Evolutionary conservation across 352 stramenopile species (phyloP), one percentile per base, ranked within the genome.

Genomic region (Phytophthora vignae): DNA sequence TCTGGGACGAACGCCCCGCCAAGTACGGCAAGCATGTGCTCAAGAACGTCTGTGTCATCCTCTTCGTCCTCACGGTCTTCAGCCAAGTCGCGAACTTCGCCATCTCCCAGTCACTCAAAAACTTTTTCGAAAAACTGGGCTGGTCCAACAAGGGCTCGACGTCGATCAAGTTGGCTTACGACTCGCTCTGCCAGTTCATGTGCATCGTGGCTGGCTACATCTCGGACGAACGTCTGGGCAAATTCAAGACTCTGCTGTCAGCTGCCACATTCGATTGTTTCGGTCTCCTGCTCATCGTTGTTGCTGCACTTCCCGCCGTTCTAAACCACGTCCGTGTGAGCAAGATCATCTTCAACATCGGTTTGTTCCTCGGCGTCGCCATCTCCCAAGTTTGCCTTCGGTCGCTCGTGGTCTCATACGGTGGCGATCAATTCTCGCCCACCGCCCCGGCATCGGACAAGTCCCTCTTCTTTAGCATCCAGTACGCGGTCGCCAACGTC

Each of bases 81-180:
- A 46, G 38, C 17, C 38, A 46, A 46, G 38, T 46, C 38, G 15
- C 38, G 38, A 46, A 14, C 77, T 89, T 83, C 46, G 70, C 71
- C 46, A 84, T 87, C 60, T 73, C 69, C 55, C 77, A 87, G 63
- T 79, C 74, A 0, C 74, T 87, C 42, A 82, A 81, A 60, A 88
- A 87, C 71, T 90, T 89, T 46, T 86, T 88, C 71, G 60, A 78
- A 58, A 82, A 73, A 44, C 58, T 91, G 38, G 77, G 76, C 22
- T 91, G 81, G 82, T 33, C 29, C 29, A 33, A 33, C 29, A 33
- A 33, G 29, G 29, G 29, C 29, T 33, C 29, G 7, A 33, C 29
- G 9, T 33, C 29, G 29, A 33, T 33, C 29, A 88, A 89, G 73
- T 77, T 69, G 19, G 85, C 82, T 10, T 90, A 71, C 67, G 83